Evolutionary conservation across 2,329 filamentous ascomycete genomes (phyloP).

Genomic region (Ascochyta rabiei): DNA sequence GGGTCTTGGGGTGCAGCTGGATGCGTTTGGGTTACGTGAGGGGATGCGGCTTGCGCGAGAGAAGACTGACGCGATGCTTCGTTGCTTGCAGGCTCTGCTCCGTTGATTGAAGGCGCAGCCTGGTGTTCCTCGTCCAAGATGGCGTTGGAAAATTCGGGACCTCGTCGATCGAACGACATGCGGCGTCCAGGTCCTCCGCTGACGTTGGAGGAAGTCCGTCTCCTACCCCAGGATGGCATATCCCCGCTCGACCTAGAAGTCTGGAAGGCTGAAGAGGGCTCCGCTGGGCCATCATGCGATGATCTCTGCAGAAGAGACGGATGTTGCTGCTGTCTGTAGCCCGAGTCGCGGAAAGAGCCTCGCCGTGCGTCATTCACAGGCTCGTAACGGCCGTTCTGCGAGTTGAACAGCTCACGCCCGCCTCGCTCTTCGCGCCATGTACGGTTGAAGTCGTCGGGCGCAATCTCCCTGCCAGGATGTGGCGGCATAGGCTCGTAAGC

Average conservation of each 20-base stretch:
- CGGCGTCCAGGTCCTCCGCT: conserved; percentile 81
- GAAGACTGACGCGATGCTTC: conserved; percentile 31
- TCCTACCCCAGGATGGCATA: conserved; percentile 68
- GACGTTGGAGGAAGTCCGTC: conserved; percentile 87
- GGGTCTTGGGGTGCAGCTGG: conserved; percentile 46
- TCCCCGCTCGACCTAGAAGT: conserved; percentile 74
- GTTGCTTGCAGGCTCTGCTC: conserved; percentile 29
- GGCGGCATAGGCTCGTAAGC: conserved; percentile 61
- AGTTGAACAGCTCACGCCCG: conserved; percentile 85
- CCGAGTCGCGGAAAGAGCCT: conserved; percentile 69
- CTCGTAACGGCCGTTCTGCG: conserved; percentile 92
- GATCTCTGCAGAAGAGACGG: conserved; percentile 81
- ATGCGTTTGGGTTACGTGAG: conserved; percentile 39
- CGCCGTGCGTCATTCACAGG: conserved; percentile 79
- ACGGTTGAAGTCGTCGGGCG: conserved; percentile 90
- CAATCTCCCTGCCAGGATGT: conserved; percentile 77
- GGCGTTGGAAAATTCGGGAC: conserved; percentile 43
- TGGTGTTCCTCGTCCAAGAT: conserved; percentile 38
- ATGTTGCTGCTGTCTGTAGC: conserved; percentile 67
- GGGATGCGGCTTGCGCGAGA: conserved; percentile 37
- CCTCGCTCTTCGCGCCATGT: conserved; percentile 77
- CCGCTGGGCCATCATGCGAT: conserved; percentile 69
- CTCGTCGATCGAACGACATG: conserved; percentile 60
- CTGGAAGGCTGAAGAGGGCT: conserved; percentile 87
- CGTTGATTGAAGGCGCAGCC: conserved; percentile 40